Conservation (phyloP, 495 filamentous ascomycete species). For the Trichodelitschia bisporula region DNA sequence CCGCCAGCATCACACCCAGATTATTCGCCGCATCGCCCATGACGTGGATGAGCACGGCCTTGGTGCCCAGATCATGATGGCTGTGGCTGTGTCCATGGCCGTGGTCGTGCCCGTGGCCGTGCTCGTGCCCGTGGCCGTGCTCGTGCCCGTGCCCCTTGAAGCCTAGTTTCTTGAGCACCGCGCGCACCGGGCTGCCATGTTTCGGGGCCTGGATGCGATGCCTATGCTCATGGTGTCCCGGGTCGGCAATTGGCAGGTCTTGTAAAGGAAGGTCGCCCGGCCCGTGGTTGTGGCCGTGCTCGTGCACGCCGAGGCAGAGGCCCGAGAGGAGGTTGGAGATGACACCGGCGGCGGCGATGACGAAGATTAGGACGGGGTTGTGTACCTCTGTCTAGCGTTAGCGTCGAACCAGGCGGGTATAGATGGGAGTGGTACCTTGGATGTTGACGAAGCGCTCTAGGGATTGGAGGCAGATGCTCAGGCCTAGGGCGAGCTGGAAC, state of each 20-base stretch:
- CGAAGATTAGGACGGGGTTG: slow-evolving; percentile 10
- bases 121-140: too few species aligned
- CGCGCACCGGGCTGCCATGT: too few species aligned
- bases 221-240: too few species aligned
- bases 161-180: too few species aligned
- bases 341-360: slow-evolving; percentile 10
- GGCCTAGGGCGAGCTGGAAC: slow-evolving; percentile 10
- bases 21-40: slow-evolving; percentile 26
- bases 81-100: slow-evolving; percentile 3
- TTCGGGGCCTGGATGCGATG: too few species aligned
- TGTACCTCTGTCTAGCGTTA: slow-evolving; percentile 4
- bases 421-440: slow-evolving; percentile 12
- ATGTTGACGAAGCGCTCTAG: slow-evolving; percentile 14
- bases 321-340: slow-evolving; percentile 6
- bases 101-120: too few species aligned
- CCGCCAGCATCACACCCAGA: slow-evolving; percentile 23
- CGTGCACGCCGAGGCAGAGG: not conserved
- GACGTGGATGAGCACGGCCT: slow-evolving; percentile 25
- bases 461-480: slow-evolving; percentile 9
- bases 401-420: not conserved
- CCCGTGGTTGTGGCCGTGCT: slow-evolving; percentile 10
- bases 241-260: too few species aligned
- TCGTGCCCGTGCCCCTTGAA: slow-evolving; percentile 5
- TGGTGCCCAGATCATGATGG: slow-evolving; percentile 21
- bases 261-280: too few species aligned